These are phyloP conservation scores for Fusarium sp. DNA, from an alignment of 2,329 filamentous ascomycete genomes.

Conservation along the genomic window DNA sequence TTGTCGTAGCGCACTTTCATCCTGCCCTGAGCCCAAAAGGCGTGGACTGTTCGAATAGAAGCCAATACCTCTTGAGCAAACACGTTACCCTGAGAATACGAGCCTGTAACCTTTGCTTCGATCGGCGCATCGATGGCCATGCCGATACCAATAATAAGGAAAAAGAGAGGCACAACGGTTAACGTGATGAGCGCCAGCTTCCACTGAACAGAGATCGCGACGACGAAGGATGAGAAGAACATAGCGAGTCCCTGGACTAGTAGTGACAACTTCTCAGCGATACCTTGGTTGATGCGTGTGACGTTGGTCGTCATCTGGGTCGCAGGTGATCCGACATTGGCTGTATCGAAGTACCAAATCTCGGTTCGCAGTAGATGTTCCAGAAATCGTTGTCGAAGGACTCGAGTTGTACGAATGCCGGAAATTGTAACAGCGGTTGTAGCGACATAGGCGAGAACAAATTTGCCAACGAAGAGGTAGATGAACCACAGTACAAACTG, in stretches of 20 bases:
- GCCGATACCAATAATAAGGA: constrained; percentile 49
- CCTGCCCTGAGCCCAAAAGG: constrained; percentile 59
- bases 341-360: constrained; percentile 37
- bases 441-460: constrained; percentile 30
- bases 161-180: constrained; percentile 50
- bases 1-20: constrained; percentile 56
- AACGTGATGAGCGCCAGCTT: constrained; percentile 59
- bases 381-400: constrained; percentile 26
- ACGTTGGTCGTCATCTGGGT: constrained; percentile 57
- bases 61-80: constrained; percentile 56
- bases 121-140: constrained; percentile 48
- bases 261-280: constrained; percentile 57
- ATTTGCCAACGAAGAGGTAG: constrained; percentile 37
- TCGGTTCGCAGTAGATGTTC: constrained; percentile 34
- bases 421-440: constrained; percentile 20
- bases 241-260: constrained; percentile 56
- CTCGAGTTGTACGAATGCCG: constrained; percentile 35
- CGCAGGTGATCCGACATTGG: constrained; percentile 22
- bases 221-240: constrained; percentile 56
- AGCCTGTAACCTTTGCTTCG: constrained; percentile 53
- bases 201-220: constrained; percentile 58
- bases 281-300: constrained; percentile 57
- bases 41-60: constrained; percentile 58
- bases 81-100: constrained; percentile 50
- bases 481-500: constrained; percentile 37